Evolutionary conservation across 2,329 filamentous ascomycete species (phyloP).

Genomic region (Fusarium paranaense): DNA sequence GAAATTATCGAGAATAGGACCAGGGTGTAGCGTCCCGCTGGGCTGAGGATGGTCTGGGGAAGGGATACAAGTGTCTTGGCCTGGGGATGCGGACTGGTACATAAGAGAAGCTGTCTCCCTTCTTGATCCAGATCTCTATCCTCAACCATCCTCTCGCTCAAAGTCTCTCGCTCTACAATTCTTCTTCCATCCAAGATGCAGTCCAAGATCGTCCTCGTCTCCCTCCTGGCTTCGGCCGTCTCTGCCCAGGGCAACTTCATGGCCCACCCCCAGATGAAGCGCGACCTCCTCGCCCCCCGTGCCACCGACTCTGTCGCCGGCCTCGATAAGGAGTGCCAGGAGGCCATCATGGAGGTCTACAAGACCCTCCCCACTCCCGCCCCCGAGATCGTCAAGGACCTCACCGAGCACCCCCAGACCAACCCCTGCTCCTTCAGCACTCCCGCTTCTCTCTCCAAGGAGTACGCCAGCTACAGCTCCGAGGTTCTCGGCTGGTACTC

Average conservation of each 20-base stretch:
- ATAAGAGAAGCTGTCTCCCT: neutral
- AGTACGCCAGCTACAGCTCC: slow-evolving; percentile 49
- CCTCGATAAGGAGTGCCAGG: slow-evolving; percentile 37
- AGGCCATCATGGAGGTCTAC: slow-evolving; percentile 40
- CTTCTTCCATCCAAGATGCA: slow-evolving; percentile 40
- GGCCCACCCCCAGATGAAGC: slow-evolving; percentile 44
- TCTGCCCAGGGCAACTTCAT: slow-evolving; percentile 42
- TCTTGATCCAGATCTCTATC: neutral
- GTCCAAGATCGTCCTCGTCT: slow-evolving; percentile 43
- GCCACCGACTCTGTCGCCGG: slow-evolving; percentile 28
- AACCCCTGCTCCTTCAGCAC: slow-evolving; percentile 49
- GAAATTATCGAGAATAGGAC: slow-evolving; percentile 19
- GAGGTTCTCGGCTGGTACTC: slow-evolving; percentile 47
- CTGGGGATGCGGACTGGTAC: too few species aligned
- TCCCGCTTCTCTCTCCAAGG: slow-evolving; percentile 46
- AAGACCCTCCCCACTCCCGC: slow-evolving; percentile 47
- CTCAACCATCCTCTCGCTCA: neutral
- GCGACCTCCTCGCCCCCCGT: slow-evolving; percentile 42
- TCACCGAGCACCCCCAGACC: slow-evolving; percentile 39
- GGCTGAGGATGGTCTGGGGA: neutral
- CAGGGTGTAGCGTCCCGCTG: neutral
- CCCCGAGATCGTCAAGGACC: slow-evolving; percentile 44
- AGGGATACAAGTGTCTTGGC: neutral
- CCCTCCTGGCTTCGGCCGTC: slow-evolving; percentile 44
- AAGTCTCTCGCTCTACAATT: neutral